phyloP scores from a whole-genome alignment of 352 stramenopile genomes.

The Lagenidium giganteum region DNA sequence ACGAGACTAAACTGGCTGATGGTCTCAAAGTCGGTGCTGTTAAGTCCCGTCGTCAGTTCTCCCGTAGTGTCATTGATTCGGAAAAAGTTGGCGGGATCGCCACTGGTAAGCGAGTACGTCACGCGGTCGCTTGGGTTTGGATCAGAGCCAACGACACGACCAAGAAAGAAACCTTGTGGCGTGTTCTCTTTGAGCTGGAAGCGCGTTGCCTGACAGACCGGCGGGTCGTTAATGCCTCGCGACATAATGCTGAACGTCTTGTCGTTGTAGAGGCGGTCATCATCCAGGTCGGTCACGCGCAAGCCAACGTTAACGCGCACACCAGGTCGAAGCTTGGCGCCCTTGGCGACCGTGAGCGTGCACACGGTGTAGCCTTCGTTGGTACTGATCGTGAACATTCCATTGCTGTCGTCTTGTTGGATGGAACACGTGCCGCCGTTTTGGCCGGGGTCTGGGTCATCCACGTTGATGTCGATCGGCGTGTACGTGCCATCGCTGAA shows the following conservation, averaged over 20 bases:
- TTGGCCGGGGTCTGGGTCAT: conserved; percentile 41
- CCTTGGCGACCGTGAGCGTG: conserved; percentile 12
- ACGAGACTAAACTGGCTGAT: conserved; percentile 25
- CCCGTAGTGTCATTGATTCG: conserved; percentile 38
- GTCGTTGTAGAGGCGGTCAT: conserved; percentile 28
- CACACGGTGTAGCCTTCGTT: conserved; percentile 18
- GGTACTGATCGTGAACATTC: conserved; percentile 26
- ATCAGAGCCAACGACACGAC: conserved; percentile 19
- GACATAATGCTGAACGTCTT: conserved; percentile 36
- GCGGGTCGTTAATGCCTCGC: conserved; percentile 42
- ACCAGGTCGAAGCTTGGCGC: conserved; percentile 6
- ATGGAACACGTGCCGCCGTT: conserved; percentile 38
- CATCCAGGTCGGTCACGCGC: conserved; percentile 30
- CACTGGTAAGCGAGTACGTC: no score
- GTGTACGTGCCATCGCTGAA: conserved; percentile 37
- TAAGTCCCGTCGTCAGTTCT: conserved; percentile 28
- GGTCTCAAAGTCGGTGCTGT: conserved; percentile 40
- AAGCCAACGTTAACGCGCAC: conserved; percentile 16
- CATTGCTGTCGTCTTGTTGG: conserved; percentile 11
- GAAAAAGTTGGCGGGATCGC: conserved; percentile 35
- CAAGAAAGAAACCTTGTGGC: conserved; percentile 15
- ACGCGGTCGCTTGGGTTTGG: no score
- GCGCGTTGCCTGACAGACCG: conserved; percentile 18
- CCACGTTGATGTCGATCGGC: conserved; percentile 28
- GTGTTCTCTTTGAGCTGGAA: conserved; percentile 46